phyloP scores from a whole-genome alignment of 192 early-diverging fungal species.

The Umbelopsis ramanniana region DNA sequence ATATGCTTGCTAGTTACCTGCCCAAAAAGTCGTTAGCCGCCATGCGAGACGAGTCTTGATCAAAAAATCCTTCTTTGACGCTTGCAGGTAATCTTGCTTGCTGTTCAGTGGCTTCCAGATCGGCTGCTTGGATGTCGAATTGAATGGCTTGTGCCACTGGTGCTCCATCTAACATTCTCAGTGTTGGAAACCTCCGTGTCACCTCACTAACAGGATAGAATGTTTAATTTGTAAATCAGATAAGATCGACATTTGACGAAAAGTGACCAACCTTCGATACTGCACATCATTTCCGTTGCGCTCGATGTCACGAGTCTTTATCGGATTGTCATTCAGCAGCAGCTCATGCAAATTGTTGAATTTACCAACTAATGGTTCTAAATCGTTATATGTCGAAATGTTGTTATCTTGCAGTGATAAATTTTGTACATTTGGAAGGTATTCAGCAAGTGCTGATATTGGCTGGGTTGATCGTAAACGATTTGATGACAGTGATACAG shows the following conservation, averaged over 20 bases:
- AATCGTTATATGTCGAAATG: constrained; percentile 34
- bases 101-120: constrained; percentile 1
- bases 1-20: constrained; percentile 24
- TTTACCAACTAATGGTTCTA: constrained; percentile 42
- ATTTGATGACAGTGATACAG: constrained; percentile 48
- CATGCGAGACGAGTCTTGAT: constrained; percentile 37
- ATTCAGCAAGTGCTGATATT: constrained; percentile 32
- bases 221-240: not conserved
- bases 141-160: constrained; percentile 39
- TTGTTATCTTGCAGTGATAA: constrained; percentile 51
- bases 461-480: constrained; percentile 34
- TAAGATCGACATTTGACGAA: not conserved
- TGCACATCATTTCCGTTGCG: constrained; percentile 39
- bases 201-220: constrained; percentile 24
- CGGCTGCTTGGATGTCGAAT: constrained; percentile 30
- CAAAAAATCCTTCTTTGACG: constrained; percentile 45
- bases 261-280: constrained; percentile 30
- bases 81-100: constrained; percentile 29
- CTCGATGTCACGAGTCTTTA: constrained; percentile 29
- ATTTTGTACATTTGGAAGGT: constrained; percentile 48
- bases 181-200: constrained; percentile 42
- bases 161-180: constrained; percentile 40
- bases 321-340: constrained; percentile 46
- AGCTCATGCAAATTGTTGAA: constrained; percentile 42
- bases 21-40: constrained; percentile 47